Evolutionary conservation across 2,329 filamentous ascomycete genomes (phyloP), one percentile per base, ranked within the genome.

Genomic region (Sphaerulina vaccinii): DNA sequence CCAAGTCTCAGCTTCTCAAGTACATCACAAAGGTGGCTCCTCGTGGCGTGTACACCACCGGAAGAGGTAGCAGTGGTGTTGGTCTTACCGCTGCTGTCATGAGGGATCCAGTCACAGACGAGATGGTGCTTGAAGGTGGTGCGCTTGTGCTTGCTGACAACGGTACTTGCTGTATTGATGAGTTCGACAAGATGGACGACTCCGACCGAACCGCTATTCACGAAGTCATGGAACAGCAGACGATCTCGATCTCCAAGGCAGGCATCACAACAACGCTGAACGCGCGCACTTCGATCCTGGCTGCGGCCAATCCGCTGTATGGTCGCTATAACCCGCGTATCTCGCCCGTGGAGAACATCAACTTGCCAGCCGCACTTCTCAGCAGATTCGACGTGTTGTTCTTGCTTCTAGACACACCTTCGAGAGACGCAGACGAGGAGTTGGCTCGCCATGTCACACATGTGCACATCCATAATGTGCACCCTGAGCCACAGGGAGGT

Each of bases 1-100:
- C 93, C 75, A 99, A 99, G 76, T 99, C 93, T 32, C 93, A 99
- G 76, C 77, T 99, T 61, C 81, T 99, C 61, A 97, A 96, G 74
- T 99, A 99, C 71, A 97, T 99, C 68, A 90, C 90, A 60, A 97
- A 99, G 75, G 93, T 99, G 23, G 92, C 93, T 1, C 93, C 93
- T 56, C 88, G 93, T 57, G 91, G 90, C 63, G 86, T 91, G 10
- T 91, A 91, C 73, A 91, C 87, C 4, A 88, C 87, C 3, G 87
- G 87, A 56, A 86, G 87, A 62, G 87, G 87, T 70, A 88, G 85
- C 74, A 88, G 85, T 70, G 87, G 87, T 67, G 87, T 91, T 47
- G 87, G 87, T 83, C 78, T 91, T 42, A 91, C 87, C 1, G 87
- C 87, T 10, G 87, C 87, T 11, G 87, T 91, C 33, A 91, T 90